Conservation (phyloP, 371 early-diverging fungal species). For the Lichtheimia hyalospora region DNA sequence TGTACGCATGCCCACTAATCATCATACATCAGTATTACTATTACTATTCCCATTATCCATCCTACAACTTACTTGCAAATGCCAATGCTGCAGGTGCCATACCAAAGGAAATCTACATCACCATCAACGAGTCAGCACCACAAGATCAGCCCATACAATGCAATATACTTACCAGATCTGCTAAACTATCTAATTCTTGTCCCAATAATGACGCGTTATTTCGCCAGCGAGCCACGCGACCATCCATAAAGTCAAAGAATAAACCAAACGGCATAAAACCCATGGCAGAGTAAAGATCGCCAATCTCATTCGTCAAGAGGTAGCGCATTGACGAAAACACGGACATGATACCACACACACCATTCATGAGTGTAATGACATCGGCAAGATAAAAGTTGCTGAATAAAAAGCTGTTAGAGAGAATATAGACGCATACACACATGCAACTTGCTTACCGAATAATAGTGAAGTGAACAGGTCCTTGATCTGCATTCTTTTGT, state of each 20-base stretch:
- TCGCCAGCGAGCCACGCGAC: constrained; percentile 88
- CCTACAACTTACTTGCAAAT: constrained; percentile 55
- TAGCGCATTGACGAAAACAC: constrained; percentile 83
- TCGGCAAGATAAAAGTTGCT: constrained; percentile 84
- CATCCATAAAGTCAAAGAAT: constrained; percentile 85
- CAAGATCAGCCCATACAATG: not conserved
- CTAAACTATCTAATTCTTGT: constrained; percentile 81
- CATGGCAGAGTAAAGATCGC: constrained; percentile 68
- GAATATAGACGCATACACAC: not conserved
- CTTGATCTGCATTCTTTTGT: too few species aligned
- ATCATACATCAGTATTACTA: not conserved
- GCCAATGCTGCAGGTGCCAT: constrained; percentile 86
- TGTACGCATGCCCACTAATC: constrained; percentile 76
- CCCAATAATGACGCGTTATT: constrained; percentile 74
- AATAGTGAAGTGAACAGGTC: constrained; percentile 8
- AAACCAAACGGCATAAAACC: constrained; percentile 77
- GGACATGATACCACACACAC: constrained; percentile 79
- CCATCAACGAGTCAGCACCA: not conserved
- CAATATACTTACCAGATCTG: constrained; percentile 70
- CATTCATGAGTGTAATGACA: constrained; percentile 85
- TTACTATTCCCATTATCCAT: not conserved
- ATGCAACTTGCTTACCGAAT: constrained; percentile 5
- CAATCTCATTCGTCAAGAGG: constrained; percentile 63
- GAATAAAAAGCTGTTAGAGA: not conserved
- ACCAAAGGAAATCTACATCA: constrained; percentile 73